phyloP scores from a whole-genome alignment of 371 early-diverging fungal genomes.

The Mortierella sp. region DNA sequence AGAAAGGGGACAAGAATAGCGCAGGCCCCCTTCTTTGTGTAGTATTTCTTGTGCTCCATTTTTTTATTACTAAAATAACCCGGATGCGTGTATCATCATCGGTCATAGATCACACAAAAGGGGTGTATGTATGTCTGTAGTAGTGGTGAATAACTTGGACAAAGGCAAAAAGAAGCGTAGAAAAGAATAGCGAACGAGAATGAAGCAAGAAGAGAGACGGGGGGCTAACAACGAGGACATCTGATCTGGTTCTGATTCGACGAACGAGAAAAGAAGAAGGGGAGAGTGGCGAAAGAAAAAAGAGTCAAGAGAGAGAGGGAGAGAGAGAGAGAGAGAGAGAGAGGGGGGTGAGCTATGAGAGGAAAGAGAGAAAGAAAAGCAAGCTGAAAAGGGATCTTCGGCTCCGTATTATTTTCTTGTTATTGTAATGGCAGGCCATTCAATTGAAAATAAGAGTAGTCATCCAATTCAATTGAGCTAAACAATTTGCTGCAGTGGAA shows the following conservation, averaged over 20 bases:
- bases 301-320: neutral
- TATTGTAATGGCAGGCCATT: neutral
- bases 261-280: conserved; percentile 2
- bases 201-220: neutral
- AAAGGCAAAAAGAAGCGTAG: neutral
- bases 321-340: too few species aligned
- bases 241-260: neutral
- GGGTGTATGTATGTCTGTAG: neutral
- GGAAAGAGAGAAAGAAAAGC: neutral
- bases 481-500: neutral
- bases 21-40: neutral
- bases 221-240: neutral
- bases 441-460: neutral
- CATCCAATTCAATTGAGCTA: neutral
- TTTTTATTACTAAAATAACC: conserved; percentile 13
- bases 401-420: neutral
- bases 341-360: neutral
- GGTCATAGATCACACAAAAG: neutral
- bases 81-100: neutral
- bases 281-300: neutral
- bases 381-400: neutral
- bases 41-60: conserved; percentile 1
- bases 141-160: neutral
- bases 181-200: neutral
- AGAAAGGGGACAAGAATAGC: conserved; percentile 7